Evolutionary conservation across 139 green algal species (phyloP).

Genomic region (Picochlorum sp.): DNA sequence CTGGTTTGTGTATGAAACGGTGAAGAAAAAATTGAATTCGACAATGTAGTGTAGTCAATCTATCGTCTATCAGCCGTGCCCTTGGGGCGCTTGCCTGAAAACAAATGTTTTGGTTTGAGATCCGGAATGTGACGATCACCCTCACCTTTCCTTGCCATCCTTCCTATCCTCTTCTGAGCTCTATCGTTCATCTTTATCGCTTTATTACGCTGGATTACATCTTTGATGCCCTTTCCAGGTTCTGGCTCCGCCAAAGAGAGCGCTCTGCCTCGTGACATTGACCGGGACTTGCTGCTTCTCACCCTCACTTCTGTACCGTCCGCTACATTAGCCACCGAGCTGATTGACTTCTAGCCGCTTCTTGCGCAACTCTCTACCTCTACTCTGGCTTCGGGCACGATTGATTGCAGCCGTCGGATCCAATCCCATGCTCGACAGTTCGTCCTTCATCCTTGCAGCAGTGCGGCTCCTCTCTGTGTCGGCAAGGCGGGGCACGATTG

Average conservation of each 20-base stretch:
- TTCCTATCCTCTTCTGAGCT: slow-evolving; percentile 56
- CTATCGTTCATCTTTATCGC: slow-evolving; percentile 81
- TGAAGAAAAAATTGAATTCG: slow-evolving; percentile 34
- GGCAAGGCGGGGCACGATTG: slow-evolving; percentile 65
- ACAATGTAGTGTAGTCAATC: background rate
- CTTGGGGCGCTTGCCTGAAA: slow-evolving; percentile 75
- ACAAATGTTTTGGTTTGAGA: slow-evolving; percentile 96
- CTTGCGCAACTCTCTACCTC: slow-evolving; percentile 33
- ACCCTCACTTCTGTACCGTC: slow-evolving; percentile 58
- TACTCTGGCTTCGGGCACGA: slow-evolving; percentile 41
- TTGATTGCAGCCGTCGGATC: slow-evolving; percentile 75
- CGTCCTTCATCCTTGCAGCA: slow-evolving; percentile 31
- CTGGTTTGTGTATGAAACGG: slow-evolving; percentile 56
- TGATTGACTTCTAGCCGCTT: slow-evolving; percentile 52
- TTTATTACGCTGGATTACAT: slow-evolving; percentile 71
- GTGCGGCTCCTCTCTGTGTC: slow-evolving; percentile 35
- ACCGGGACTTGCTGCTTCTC: slow-evolving; percentile 73
- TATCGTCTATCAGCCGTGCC: slow-evolving; percentile 75
- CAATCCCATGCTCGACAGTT: slow-evolving; percentile 73
- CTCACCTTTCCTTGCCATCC: slow-evolving; percentile 53
- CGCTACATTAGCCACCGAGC: slow-evolving; percentile 36
- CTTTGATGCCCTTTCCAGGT: slow-evolving; percentile 61
- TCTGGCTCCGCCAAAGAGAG: slow-evolving; percentile 46
- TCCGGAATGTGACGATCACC: slow-evolving; percentile 57
- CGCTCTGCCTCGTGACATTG: slow-evolving; percentile 69